phyloP scores from a whole-genome alignment of 371 early-diverging fungal genomes.

The Mucor plumbeus region DNA sequence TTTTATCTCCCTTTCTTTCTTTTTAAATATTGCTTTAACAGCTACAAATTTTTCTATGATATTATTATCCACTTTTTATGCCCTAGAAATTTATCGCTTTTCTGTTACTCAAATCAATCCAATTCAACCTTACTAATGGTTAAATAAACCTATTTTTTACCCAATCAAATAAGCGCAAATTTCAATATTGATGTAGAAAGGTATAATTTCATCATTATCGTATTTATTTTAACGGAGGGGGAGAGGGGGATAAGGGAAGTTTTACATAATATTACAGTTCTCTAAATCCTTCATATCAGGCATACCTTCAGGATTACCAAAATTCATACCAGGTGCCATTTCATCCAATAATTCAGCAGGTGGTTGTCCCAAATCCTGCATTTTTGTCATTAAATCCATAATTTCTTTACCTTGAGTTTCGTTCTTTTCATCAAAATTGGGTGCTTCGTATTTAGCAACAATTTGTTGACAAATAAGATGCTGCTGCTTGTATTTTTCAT shows the following conservation, averaged over 20 bases:
- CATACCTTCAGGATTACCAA: slow-evolving; percentile 71
- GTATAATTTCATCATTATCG: background rate
- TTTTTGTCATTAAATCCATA: slow-evolving; percentile 89
- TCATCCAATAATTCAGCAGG: slow-evolving; percentile 88
- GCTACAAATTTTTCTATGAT: too few relatives aligned
- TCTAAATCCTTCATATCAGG: slow-evolving; percentile 70
- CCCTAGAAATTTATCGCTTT: too few relatives aligned
- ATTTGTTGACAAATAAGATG: slow-evolving; percentile 75
- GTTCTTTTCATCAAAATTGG: slow-evolving; percentile 66
- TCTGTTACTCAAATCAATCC: too few relatives aligned
- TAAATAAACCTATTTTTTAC: too few relatives aligned
- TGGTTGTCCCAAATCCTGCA: slow-evolving; percentile 96
- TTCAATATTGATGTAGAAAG: background rate
- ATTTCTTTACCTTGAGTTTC: slow-evolving; percentile 72
- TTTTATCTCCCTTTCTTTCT: background rate
- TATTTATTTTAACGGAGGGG: background rate
- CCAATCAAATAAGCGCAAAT: too few relatives aligned
- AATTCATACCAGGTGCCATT: slow-evolving; percentile 87
- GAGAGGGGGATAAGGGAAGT: background rate
- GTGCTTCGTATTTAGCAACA: slow-evolving; percentile 74
- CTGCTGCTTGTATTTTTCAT: slow-evolving; percentile 78
- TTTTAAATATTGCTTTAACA: background rate
- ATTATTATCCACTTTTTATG: too few relatives aligned
- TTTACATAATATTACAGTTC: slow-evolving; percentile 59
- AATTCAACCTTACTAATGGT: too few relatives aligned